Percentiles rank a stretch among this genome's conserved stretches.
These are phyloP conservation scores for Cystobasidium ongulense DNA, from an alignment of 768 basidiomycete species.

Conservation along the genomic window DNA sequence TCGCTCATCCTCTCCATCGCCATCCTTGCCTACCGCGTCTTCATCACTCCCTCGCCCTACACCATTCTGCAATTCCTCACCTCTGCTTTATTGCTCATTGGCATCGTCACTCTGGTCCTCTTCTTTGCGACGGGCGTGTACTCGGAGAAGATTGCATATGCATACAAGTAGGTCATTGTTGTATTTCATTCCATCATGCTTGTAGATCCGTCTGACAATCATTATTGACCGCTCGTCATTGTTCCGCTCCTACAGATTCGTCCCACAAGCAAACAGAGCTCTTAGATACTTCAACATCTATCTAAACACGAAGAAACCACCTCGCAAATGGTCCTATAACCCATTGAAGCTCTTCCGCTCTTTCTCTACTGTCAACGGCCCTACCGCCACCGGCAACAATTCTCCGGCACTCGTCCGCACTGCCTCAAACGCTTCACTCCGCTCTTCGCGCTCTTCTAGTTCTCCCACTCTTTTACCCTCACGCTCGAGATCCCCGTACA, in stretches of 20 bases:
- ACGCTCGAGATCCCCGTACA: conserved; percentile 36
- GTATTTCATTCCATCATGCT: background rate
- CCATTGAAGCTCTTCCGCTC: conserved; percentile 33
- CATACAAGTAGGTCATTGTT: conserved; percentile 61
- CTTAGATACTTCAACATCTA: conserved; percentile 93
- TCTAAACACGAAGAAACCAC: conserved; percentile 56
- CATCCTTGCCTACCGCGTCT: conserved; percentile 51
- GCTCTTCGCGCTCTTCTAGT: background rate
- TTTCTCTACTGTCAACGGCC: conserved; percentile 20
- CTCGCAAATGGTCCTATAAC: conserved; percentile 25
- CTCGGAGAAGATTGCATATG: conserved; percentile 88
- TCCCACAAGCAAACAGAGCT: conserved; percentile 87
- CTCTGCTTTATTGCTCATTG: conserved; percentile 72
- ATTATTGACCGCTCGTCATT: background rate
- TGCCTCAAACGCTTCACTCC: background rate
- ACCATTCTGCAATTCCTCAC: conserved; percentile 54
- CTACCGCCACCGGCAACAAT: background rate
- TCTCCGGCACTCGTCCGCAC: background rate
- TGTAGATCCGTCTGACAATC: background rate
- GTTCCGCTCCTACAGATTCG: conserved; percentile 57
- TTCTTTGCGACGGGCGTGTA: conserved; percentile 98
- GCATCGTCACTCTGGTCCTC: conserved; percentile 77
- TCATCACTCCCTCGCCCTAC: conserved; percentile 54
- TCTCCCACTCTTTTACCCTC: background rate
- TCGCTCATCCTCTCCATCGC: conserved; percentile 39